Conservation (phyloP, 331 rosid species). For the Stylosanthes scabra region DNA sequence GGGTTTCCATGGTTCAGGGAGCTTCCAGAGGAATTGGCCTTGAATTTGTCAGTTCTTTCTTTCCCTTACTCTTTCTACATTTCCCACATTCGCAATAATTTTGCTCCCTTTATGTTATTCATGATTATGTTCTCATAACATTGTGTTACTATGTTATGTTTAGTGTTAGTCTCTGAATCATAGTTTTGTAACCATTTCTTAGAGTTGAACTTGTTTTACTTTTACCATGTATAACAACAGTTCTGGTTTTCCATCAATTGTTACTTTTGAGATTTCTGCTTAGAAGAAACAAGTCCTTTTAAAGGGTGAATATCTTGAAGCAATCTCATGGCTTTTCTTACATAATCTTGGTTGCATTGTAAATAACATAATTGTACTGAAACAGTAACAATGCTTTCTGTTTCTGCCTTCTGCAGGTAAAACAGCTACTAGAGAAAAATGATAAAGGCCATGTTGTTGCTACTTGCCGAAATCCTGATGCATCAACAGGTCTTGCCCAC, state of each 20-base stretch:
- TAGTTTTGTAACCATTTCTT: neutral
- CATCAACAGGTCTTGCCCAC: slow-evolving; percentile 64
- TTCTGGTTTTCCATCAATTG: neutral
- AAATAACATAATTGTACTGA: neutral
- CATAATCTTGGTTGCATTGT: neutral
- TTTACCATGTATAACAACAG: neutral
- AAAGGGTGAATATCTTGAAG: neutral
- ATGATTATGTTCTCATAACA: neutral
- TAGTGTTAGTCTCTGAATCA: neutral
- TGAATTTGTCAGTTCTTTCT: slow-evolving; percentile 68
- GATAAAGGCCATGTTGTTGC: slow-evolving; percentile 85
- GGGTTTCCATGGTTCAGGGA: slow-evolving; percentile 89
- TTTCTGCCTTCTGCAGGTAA: slow-evolving; percentile 61
- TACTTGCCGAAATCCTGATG: slow-evolving; percentile 81
- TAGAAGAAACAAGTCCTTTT: slow-evolving; percentile 9
- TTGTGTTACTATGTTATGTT: neutral
- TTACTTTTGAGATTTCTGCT: neutral
- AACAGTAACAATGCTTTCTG: slow-evolving; percentile 32
- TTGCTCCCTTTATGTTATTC: neutral
- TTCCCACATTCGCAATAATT: slow-evolving; percentile 1
- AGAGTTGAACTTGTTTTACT: neutral
- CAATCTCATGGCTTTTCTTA: neutral
- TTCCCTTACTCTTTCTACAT: neutral
- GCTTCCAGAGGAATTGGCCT: slow-evolving; percentile 98
- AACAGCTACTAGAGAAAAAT: slow-evolving; percentile 74